phyloP scores from a whole-genome alignment of 2,329 filamentous ascomycete species.

The Blastomyces percursus region DNA sequence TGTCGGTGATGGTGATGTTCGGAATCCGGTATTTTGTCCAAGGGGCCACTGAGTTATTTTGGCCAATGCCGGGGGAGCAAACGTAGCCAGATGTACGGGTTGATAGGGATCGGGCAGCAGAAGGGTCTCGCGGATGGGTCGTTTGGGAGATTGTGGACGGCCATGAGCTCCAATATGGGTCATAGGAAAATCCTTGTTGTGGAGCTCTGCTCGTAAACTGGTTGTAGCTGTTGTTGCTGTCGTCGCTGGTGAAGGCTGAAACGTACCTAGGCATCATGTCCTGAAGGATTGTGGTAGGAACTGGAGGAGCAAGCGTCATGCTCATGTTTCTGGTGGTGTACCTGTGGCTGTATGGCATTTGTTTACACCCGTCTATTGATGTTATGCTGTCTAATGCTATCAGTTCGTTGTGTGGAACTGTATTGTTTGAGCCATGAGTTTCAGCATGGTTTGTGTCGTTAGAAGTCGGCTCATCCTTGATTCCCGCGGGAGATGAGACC shows the following conservation, averaged over 20 bases:
- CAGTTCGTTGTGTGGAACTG: background rate
- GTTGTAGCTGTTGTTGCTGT: background rate
- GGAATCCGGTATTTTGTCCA: slow-evolving; percentile 10
- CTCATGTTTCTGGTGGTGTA: background rate
- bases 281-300: background rate
- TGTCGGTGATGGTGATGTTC: slow-evolving; percentile 12
- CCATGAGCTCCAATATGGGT: background rate
- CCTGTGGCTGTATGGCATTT: background rate
- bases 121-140: slow-evolving; percentile 5
- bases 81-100: background rate
- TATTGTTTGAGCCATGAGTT: background rate
- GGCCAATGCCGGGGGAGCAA: slow-evolving; percentile 19
- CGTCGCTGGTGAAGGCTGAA: background rate
- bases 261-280: background rate
- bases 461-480: background rate
- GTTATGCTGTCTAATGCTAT: background rate
- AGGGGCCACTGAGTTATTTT: background rate
- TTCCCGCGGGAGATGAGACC: background rate
- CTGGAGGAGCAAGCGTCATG: background rate
- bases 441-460: background rate
- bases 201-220: background rate
- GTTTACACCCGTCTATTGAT: background rate
- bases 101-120: background rate
- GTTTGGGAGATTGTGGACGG: background rate
- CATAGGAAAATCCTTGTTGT: background rate